Evolutionary conservation across 805 yeast genomes (phyloP), one percentile per base, ranked within the genome.

Genomic region (Spathaspora girioi): DNA sequence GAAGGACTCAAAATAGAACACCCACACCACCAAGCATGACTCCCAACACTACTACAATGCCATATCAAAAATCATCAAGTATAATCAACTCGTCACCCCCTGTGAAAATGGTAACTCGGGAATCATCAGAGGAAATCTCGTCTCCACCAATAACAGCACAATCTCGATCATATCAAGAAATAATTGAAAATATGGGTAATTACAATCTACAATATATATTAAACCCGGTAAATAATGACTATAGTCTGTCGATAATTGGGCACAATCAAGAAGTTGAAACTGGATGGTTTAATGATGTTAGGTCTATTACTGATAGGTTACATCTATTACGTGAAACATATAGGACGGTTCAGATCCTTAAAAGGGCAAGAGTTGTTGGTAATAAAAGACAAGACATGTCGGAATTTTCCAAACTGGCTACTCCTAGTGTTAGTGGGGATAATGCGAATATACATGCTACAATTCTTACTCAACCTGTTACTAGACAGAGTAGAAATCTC

Each of bases 261-360:
- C 48, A 47, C 9, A 45, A 29, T 18, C 55, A 49, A 38, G 45
- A 35, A 43, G 35, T 58, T 8, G 67, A 64, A 43, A 46, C 50
- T 10, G 57, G 53, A 14, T 69, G 74, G 74, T 43, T 56, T 45
- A 48, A 54, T 14, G 60, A 64, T 54, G 51, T 63, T 8, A 54
- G 56, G 44, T 54, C 55, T 42, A 64, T 69, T 5, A 55, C 64
- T 47, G 66, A 65, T 40, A 50, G 70, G 45, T 53, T 69, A 23
- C 62, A 60, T 46, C 55, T 66, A 19, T 58, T 70, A 38, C 62
- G 61, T 46, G 73, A 67, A 45, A 57, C 63, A 2, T 67, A 65
- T 50, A 59, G 56, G 43, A 51, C 68, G 1, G 57, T 68, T 3
- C 68, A 61, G 32, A 40, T 53, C 8, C 50, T 63, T 43, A 64